These are phyloP conservation scores for Hirsutella rhossiliensis DNA, from an alignment of 2,329 filamentous ascomycete species.

Conservation along the genomic window DNA sequence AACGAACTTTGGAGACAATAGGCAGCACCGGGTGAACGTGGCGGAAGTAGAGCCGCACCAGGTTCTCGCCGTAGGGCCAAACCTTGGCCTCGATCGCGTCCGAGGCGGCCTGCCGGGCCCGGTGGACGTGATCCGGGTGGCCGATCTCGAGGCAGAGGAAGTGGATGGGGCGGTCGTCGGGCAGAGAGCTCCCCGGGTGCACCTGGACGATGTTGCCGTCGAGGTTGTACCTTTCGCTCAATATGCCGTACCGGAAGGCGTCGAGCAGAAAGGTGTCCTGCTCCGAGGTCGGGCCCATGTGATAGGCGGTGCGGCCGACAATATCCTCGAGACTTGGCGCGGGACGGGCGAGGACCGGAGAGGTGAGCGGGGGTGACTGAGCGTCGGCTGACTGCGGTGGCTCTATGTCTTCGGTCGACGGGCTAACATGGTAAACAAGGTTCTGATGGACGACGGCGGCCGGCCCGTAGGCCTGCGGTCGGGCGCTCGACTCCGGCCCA, in stretches of 20 bases:
- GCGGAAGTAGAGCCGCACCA: slow-evolving; percentile 32
- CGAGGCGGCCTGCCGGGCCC: slow-evolving; percentile 23
- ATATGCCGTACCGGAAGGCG: slow-evolving; percentile 32
- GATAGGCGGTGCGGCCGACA: slow-evolving; percentile 28
- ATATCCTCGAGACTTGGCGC: slow-evolving; percentile 29
- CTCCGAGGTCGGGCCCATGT: slow-evolving; percentile 30
- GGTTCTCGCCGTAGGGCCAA: slow-evolving; percentile 23
- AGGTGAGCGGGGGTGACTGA: background rate
- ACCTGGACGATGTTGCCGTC: slow-evolving; percentile 33
- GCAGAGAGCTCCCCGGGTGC: slow-evolving; percentile 18
- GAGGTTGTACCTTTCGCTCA: slow-evolving; percentile 30
- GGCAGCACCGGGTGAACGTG: slow-evolving; percentile 32
- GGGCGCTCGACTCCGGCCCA: background rate
- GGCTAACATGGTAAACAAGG: slow-evolving; percentile 5
- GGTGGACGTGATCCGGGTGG: slow-evolving; percentile 29
- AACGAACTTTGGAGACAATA: slow-evolving; percentile 30
- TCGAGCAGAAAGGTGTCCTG: slow-evolving; percentile 34
- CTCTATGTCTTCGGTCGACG: background rate
- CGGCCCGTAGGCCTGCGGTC: slow-evolving; percentile 1
- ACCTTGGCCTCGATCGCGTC: slow-evolving; percentile 29
- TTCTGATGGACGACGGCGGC: slow-evolving; percentile 14
- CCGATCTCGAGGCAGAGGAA: slow-evolving; percentile 31
- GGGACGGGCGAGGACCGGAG: background rate
- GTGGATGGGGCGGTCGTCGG: slow-evolving; percentile 28
- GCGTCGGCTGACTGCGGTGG: background rate